Base-by-base conservation (phyloP, 306 rosid species). In the Lagenaria siceraria region DNA sequence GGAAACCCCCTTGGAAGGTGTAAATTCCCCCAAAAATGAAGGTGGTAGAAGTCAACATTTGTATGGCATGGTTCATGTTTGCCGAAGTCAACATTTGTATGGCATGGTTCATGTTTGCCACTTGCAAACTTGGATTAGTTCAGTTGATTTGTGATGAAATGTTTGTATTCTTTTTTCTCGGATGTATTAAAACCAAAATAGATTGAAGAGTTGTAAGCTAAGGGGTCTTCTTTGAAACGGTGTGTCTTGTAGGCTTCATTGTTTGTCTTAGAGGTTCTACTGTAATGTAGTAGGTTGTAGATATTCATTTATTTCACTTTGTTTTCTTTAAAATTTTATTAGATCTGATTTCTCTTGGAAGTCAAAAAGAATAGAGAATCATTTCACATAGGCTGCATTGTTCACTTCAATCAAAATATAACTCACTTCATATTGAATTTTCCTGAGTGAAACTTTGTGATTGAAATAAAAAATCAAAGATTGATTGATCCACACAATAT, bases 1-100 rank as follows among this genome's bases (percentile, higher is more conserved):
- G 51, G 61, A 78, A 55, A 49, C 81, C 62, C 58, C 59, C 55
- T 46, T 74, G 46, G 58, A 64, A 53, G 42, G 15, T 72, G 76
- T 72, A 72, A 24, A 72, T 49, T 27, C 15, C 52, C 52, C 4
- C 11, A 12, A 46, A 46, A 46, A 46, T 46, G 52, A 10, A 46
- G 14, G 19, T 8, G 13, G 51, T 42, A 42, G 19, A 21, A 4
- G 35, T 42, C 33, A 68, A 29, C 6, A 6, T 43, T 69, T 43
- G 25, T 49, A 43, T 24, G 75, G 1, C 19, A 42, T 70, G 22
- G 40, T 49, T 72, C 59, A 15, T 49, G 76, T 72, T 24, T 43
- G 56, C 56, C 38, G 19, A 21, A 4, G 35, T 42, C 33, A 68
- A 29, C 6, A 6, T 43, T 69, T 43, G 25, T 49, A 43, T 24